phyloP scores from a whole-genome alignment of 2,329 filamentous ascomycete genomes.

The Colletotrichum trifolii region DNA sequence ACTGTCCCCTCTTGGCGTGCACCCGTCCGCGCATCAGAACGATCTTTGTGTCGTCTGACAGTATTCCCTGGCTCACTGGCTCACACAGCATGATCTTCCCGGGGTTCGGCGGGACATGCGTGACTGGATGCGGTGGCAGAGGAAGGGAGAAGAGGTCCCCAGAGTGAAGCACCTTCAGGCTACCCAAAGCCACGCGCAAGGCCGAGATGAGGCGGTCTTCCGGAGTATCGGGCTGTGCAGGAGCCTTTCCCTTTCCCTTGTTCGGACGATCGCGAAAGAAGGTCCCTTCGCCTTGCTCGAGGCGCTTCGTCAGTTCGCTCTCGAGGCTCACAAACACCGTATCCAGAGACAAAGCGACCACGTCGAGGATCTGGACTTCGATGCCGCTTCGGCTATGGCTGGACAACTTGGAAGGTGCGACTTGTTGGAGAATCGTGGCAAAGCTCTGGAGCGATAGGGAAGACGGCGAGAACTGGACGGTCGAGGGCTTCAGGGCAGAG shows the following conservation, averaged over 20 bases:
- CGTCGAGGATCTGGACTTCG: constrained; percentile 85
- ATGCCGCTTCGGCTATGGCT: constrained; percentile 80
- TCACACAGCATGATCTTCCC: constrained; percentile 94
- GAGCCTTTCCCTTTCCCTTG: constrained; percentile 53
- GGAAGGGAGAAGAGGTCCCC: constrained; percentile 84
- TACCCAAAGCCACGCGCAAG: constrained; percentile 79
- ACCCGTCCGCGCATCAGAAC: constrained; percentile 76
- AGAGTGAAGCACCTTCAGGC: constrained; percentile 81
- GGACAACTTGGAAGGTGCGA: constrained; percentile 80
- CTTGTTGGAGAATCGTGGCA: constrained; percentile 75
- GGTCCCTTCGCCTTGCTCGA: constrained; percentile 85
- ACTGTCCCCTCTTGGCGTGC: constrained; percentile 64
- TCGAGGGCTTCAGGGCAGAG: constrained; percentile 76
- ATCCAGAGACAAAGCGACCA: constrained; percentile 82
- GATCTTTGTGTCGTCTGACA: constrained; percentile 83
- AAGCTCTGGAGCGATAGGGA: constrained; percentile 84
- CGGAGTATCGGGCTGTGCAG: constrained; percentile 39
- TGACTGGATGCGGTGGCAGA: constrained; percentile 85
- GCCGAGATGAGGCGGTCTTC: constrained; percentile 63
- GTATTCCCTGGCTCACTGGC: constrained; percentile 87
- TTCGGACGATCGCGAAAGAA: constrained; percentile 76
- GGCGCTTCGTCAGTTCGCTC: constrained; percentile 78
- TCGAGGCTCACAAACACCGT: constrained; percentile 90
- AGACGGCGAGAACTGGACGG: constrained; percentile 80
- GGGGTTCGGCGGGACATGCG: constrained; percentile 84